These are phyloP conservation scores for Eucalyptus virginea DNA, from an alignment of 345 rosid species.

Conservation along the genomic window DNA sequence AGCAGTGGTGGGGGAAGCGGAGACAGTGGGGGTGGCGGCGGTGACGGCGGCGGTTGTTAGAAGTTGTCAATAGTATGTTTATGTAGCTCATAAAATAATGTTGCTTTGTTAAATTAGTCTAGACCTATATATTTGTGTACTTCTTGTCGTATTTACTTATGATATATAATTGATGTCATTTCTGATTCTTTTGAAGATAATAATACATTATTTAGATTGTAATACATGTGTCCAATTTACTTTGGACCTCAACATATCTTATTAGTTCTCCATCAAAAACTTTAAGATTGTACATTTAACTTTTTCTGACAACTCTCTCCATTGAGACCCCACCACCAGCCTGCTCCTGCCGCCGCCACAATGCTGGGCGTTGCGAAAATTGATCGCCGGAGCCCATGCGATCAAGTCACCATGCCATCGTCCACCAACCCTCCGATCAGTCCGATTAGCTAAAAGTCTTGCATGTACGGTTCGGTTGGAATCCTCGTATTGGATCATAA, in stretches of 20 bases:
- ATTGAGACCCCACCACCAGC: neutral
- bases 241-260: neutral
- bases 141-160: neutral
- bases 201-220: neutral
- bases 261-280: neutral
- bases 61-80: neutral
- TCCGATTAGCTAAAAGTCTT: neutral
- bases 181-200: neutral
- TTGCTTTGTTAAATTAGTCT: neutral
- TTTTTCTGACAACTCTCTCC: neutral
- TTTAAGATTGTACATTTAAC: neutral
- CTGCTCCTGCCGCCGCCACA: neutral
- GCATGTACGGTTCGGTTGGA: neutral
- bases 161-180: neutral
- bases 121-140: too few relatives aligned
- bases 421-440: neutral
- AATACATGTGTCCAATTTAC: neutral
- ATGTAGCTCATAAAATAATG: neutral
- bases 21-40: rapidly evolving
- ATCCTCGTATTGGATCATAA: neutral
- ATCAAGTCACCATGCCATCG: neutral
- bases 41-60: neutral
- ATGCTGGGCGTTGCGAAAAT: neutral
- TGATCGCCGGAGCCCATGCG: neutral
- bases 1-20: rapidly evolving